These are phyloP conservation scores for Vanrija sp. DNA, from an alignment of 1,284 basidiomycete genomes.

Conservation along the genomic window DNA sequence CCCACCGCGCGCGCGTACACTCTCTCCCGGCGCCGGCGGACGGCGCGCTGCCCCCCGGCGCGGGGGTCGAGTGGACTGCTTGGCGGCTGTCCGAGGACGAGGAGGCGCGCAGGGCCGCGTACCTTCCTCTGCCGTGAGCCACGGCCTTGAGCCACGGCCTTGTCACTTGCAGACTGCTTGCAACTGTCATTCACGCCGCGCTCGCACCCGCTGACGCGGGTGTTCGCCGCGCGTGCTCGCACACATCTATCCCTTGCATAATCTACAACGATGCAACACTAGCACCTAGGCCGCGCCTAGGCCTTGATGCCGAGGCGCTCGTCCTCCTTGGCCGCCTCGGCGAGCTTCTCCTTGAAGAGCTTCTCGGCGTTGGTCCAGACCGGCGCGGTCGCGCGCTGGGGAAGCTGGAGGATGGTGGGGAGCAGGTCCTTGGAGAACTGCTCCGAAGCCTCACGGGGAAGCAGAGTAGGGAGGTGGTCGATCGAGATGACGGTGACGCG, in stretches of 20 bases:
- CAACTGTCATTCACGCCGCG: too few relatives aligned
- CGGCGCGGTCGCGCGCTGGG: constrained; percentile 60
- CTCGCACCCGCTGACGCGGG: too few relatives aligned
- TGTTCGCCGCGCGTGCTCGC: too few relatives aligned
- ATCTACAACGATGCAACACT: neutral
- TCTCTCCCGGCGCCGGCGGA: neutral
- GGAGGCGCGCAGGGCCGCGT: constrained; percentile 1
- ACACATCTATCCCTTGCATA: neutral
- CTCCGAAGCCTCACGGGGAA: constrained; percentile 90
- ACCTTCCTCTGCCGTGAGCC: neutral
- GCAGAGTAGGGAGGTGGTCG: constrained; percentile 91
- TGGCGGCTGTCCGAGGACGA: constrained; percentile 5
- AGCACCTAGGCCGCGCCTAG: too few relatives aligned
- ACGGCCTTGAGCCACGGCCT: too few relatives aligned
- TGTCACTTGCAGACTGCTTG: too few relatives aligned
- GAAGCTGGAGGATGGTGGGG: constrained; percentile 77
- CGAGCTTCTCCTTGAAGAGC: constrained; percentile 75
- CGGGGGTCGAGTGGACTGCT: constrained; percentile 7
- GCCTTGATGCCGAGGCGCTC: constrained; percentile 38
- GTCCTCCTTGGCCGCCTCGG: constrained; percentile 48
- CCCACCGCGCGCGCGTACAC: constrained; percentile 6
- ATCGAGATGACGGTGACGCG: constrained; percentile 83
- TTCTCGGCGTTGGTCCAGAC: constrained; percentile 91
- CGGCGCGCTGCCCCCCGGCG: neutral
- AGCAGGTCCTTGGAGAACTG: constrained; percentile 89